These are phyloP conservation scores for Calycina herbarum DNA, from an alignment of 2,329 filamentous ascomycete genomes.

Conservation along the genomic window DNA sequence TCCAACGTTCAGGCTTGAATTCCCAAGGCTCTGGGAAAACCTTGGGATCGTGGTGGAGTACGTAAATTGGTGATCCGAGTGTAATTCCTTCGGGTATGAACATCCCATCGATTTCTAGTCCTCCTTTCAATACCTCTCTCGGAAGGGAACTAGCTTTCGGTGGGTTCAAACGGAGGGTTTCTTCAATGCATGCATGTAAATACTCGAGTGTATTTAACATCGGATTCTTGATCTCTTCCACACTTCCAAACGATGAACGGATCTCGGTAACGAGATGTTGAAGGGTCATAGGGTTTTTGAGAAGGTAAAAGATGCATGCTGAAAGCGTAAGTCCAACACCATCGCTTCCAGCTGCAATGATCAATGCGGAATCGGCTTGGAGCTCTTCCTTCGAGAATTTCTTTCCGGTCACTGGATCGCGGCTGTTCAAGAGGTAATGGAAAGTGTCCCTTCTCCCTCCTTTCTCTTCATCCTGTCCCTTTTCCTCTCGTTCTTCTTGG, in stretches of 20 bases:
- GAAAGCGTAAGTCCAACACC: conserved; percentile 15
- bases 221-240: conserved; percentile 43
- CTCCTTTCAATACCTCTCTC: conserved; percentile 21
- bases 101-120: conserved; percentile 22
- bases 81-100: conserved; percentile 21
- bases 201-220: conserved; percentile 39
- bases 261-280: conserved; percentile 42
- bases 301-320: conserved; percentile 29
- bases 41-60: conserved; percentile 26
- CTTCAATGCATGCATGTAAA: conserved; percentile 45
- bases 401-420: conserved; percentile 23
- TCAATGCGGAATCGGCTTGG: conserved; percentile 15
- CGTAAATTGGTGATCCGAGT: conserved; percentile 26
- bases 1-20: conserved; percentile 30
- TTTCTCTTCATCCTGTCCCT: conserved; percentile 3
- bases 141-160: conserved; percentile 18
- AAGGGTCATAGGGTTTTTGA: conserved; percentile 32
- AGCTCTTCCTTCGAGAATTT: conserved; percentile 20
- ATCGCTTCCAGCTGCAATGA: conserved; percentile 27
- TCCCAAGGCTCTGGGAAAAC: conserved; percentile 23
- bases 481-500: not conserved
- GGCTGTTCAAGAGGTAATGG: conserved; percentile 24
- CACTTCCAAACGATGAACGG: conserved; percentile 39
- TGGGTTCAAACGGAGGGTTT: conserved; percentile 45
- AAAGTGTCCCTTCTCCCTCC: conserved; percentile 23